These are phyloP conservation scores for Colletotrichum lindemuthianum DNA, from an alignment of 2,329 filamentous ascomycete genomes.

Conservation along the genomic window DNA sequence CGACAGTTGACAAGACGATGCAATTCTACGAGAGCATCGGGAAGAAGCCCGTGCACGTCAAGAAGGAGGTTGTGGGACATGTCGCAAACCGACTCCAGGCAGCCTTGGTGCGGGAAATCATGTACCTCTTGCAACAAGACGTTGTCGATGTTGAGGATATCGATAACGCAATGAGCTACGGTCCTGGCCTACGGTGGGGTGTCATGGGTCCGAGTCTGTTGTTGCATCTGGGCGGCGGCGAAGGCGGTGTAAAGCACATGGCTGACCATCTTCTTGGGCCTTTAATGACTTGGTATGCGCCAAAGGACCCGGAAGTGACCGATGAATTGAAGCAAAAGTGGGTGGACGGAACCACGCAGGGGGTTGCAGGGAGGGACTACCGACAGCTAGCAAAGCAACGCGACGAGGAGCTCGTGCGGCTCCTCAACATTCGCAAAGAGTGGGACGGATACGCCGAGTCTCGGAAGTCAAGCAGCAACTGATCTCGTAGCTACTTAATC, in stretches of 20 bases:
- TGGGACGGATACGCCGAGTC: constrained; percentile 21
- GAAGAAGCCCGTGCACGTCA: constrained; percentile 51
- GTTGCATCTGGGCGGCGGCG: constrained; percentile 37
- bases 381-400: constrained; percentile 19
- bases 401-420: constrained; percentile 21
- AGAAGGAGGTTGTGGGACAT: constrained; percentile 53
- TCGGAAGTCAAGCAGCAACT: neutral
- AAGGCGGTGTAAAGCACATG: constrained; percentile 36
- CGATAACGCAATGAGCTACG: constrained; percentile 29
- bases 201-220: constrained; percentile 35
- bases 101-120: constrained; percentile 21
- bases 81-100: constrained; percentile 56
- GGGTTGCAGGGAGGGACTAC: constrained; percentile 21
- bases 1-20: constrained; percentile 42
- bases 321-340: constrained; percentile 26
- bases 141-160: constrained; percentile 24
- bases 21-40: constrained; percentile 51
- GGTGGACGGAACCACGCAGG: constrained; percentile 19
- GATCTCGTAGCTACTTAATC: no score
- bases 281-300: constrained; percentile 31
- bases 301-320: constrained; percentile 16
- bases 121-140: constrained; percentile 23
- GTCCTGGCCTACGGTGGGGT: constrained; percentile 38
- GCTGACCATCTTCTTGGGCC: constrained; percentile 33
- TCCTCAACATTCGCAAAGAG: constrained; percentile 20